Base-by-base conservation (phyloP, 202 grass and related monocot genomes). In the Cymbopogon flexuosus region DNA sequence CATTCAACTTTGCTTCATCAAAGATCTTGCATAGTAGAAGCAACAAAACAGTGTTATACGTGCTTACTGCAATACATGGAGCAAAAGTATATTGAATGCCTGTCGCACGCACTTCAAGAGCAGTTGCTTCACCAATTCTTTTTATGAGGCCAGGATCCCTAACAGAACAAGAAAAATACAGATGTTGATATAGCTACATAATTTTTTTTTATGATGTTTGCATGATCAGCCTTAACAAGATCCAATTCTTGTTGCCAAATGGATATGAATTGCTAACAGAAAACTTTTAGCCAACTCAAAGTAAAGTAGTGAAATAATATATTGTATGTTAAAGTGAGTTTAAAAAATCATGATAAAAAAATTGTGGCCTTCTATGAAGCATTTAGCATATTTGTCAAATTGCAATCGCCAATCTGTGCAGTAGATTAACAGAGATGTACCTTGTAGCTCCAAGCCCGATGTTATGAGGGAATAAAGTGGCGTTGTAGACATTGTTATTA, bases 381-480 rank as follows among this genome's bases (percentile, higher is more conserved):
- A 54, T 77, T n/a, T 68, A 57, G 30, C 3, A 77, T 68, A 52
- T 14, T 87, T 78, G 9, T 51, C 39, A 83, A 27, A 74, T 13
- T 59, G 10, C 5, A 58, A n/a, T n/a, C n/a, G n/a, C n/a, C n/a
- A n/a, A 57, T 16, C 68, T 62, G 27, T 64, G 34, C 37, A 64
- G 33, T 68, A 58, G 45, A 23, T 31, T 69, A 35, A 81, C n/a
- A 85, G 63, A 78, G 73, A 89, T 59, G 72, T 88, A 78, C 95
- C 95, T 97, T 79, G 95, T 97, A 85, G 95, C 95, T 76, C 95
- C 95, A 86, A 97, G 95, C 45, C 95, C 95, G 22, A 97, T 33
- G 46, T 97, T 97, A 84, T 97, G 95, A 72, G 95, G 95, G 75
- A 97, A 97, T 85, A 97, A 88, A 61, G 95, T 97, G 76, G 95